Evolutionary conservation across 176 grass and related monocot species (phyloP), one percentile per base, ranked within the genome.

Genomic region (Miscanthus lutarioriparius): DNA sequence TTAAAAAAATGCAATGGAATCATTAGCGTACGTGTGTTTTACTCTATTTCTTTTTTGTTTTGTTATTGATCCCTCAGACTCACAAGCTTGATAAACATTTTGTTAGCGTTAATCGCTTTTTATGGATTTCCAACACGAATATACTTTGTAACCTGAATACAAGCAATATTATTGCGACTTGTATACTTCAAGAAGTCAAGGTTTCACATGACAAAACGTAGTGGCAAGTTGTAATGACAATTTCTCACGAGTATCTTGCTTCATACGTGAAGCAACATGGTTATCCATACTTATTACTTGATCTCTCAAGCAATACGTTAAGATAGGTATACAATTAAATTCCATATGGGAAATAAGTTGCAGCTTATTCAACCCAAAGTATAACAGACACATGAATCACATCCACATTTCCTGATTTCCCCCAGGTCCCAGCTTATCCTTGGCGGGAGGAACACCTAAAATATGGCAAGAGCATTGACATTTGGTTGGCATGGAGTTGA

Each of bases 301-400:
- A 70, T 76, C 81, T 43, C 9, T 61, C 7, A 85, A 75, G 82
- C 59, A 70, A 12, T 32, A 40, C 15, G 9, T 0, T 3, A 36
- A 63, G 15, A 75, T 62, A 87, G 8, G 25, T 59, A 61, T 76
- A 67, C 62, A 49, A 10, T 84, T 53, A 35, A 39, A 85, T 36
- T 82, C 65, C 49, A 16, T 12, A 72, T 33, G 25, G 3, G 22
- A 40, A 67, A 86, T 61, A 86, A 30, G 64, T 43, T 7, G 0
- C 51, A 77, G 74, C 64, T 86, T 86, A 82, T 90, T 86, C 12
- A 14, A 44, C 26, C 33, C 88, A 68, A 74, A 74, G 0, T 40
- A 82, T 20, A 41, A 49, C 17, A 58, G 83, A 82, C 53, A 70
- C 74, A 86, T 22, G 63, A 53, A 64, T 44, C 54, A 64, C 43